These are phyloP conservation scores for Lenwebbia sp. DNA, from an alignment of 345 rosid genomes.

Conservation along the genomic window DNA sequence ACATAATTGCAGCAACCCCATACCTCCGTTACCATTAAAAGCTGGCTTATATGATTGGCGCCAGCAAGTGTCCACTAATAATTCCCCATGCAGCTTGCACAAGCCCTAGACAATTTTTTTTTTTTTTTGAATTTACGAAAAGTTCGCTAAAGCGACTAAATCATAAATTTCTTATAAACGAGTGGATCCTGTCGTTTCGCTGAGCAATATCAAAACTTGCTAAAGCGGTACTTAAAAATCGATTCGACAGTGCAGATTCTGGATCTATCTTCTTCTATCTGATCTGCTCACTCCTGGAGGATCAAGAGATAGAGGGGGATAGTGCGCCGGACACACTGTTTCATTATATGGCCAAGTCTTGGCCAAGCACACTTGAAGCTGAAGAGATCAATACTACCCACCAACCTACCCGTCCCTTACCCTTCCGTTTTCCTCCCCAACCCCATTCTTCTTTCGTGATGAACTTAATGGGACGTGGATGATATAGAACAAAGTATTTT, in stretches of 20 bases:
- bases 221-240: fast-evolving
- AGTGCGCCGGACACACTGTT: neutral
- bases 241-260: neutral
- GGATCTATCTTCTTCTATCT: neutral
- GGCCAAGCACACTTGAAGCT: neutral
- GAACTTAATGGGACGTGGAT: neutral
- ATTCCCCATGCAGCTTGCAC: neutral
- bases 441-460: neutral
- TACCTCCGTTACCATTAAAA: neutral
- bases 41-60: neutral
- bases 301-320: neutral
- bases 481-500: neutral
- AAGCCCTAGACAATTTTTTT: neutral
- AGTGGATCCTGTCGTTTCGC: neutral
- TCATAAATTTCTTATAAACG: neutral
- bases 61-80: neutral
- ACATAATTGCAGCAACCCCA: neutral
- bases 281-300: neutral
- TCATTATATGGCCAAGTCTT: neutral
- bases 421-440: neutral
- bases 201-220: neutral
- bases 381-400: neutral
- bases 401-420: neutral
- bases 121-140: neutral
- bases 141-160: neutral